These are phyloP conservation scores for Dryas octopetala DNA, from an alignment of 306 rosid genomes.

Conservation along the genomic window DNA sequence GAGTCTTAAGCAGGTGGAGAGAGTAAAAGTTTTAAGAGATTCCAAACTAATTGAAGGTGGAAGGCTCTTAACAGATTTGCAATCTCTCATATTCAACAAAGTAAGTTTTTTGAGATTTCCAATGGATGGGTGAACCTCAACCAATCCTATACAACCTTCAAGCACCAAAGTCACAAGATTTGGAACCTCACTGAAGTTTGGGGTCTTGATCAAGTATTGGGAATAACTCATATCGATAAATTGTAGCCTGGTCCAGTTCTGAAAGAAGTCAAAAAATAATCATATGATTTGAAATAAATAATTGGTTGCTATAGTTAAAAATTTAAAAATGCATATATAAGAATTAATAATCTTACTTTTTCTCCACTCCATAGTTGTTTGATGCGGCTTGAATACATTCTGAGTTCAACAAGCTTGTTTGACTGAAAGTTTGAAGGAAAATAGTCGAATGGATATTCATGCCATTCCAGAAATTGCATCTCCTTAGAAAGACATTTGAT, in stretches of 20 bases:
- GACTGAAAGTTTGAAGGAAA: slow-evolving; percentile 25
- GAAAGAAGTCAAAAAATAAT: neutral
- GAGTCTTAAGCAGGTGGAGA: slow-evolving; percentile 21
- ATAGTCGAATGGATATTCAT: slow-evolving; percentile 16
- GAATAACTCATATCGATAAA: slow-evolving; percentile 19
- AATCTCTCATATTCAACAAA: slow-evolving; percentile 22
- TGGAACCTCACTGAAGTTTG: slow-evolving; percentile 18
- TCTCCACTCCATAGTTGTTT: slow-evolving; percentile 13
- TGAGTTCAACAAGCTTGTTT: slow-evolving; percentile 24
- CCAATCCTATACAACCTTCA: slow-evolving; percentile 22
- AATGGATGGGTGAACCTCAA: slow-evolving; percentile 16
- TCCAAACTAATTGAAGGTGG: slow-evolving; percentile 7
- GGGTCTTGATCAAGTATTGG: slow-evolving; percentile 12
- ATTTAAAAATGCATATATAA: neutral
- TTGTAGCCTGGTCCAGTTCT: neutral
- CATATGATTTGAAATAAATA: neutral
- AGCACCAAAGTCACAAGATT: slow-evolving; percentile 27
- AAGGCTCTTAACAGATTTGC: slow-evolving; percentile 9
- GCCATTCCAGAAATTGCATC: slow-evolving; percentile 29
- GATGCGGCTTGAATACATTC: slow-evolving; percentile 17
- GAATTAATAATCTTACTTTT: slow-evolving; percentile 8
- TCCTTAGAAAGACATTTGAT: slow-evolving; percentile 17
- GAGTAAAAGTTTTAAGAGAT: slow-evolving; percentile 10
- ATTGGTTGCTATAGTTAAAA: neutral
- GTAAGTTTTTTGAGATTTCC: slow-evolving; percentile 19